These are phyloP conservation scores for Nicotiana tomentosiformis DNA, from an alignment of 257 asterid genomes.

Conservation along the genomic window DNA sequence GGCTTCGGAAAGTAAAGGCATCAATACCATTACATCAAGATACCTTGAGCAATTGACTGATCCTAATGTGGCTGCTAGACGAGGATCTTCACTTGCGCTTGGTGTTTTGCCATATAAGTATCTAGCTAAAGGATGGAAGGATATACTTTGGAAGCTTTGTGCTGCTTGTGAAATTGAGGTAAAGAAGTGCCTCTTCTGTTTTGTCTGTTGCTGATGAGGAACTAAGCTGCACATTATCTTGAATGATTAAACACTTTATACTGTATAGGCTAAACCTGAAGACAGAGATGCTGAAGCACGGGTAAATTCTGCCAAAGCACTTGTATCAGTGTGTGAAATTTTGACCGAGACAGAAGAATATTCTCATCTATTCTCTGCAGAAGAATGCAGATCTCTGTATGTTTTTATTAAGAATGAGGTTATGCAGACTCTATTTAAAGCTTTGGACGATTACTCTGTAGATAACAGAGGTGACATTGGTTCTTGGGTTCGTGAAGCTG, in stretches of 20 bases:
- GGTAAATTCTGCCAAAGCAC: constrained; percentile 83
- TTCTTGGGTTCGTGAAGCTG: constrained; percentile 99
- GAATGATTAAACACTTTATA: constrained; percentile 8
- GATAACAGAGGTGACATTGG: constrained; percentile 98
- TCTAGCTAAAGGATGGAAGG: constrained; percentile 67
- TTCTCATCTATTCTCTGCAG: constrained; percentile 38
- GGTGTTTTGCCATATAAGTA: constrained; percentile 73
- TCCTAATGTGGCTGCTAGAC: constrained; percentile 86
- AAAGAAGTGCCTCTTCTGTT: constrained; percentile 16
- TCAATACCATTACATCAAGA: constrained; percentile 44
- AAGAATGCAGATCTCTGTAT: constrained; percentile 47
- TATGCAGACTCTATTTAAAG: constrained; percentile 67
- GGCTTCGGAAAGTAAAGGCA: constrained; percentile 39
- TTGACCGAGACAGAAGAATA: constrained; percentile 41
- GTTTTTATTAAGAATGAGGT: constrained; percentile 61
- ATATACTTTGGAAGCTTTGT: constrained; percentile 62
- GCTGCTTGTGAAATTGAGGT: constrained; percentile 77
- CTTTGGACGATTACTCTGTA: constrained; percentile 89
- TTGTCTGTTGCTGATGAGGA: neutral
- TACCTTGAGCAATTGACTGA: constrained; percentile 77
- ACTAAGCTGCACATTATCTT: neutral
- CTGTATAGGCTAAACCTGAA: constrained; percentile 70
- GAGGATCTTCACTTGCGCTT: constrained; percentile 89
- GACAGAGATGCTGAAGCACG: constrained; percentile 96
- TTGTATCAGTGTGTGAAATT: constrained; percentile 68